Evolutionary conservation across 192 early-diverging fungal genomes (phyloP).

Genomic region (Paraglomus brasilianum): DNA sequence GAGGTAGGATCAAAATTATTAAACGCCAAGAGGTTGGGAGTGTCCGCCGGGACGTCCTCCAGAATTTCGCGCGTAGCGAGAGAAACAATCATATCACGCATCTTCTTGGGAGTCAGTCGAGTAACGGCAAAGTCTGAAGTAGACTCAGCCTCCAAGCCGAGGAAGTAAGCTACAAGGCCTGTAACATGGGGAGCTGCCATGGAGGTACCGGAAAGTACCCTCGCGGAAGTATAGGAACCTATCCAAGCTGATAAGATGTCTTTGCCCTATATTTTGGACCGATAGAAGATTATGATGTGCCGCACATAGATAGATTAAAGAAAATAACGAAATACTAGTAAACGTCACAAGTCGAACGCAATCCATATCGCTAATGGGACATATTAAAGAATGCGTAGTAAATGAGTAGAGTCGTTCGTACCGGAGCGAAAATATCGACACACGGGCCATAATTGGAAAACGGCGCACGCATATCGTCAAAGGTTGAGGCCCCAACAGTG

Average conservation of each 20-base stretch:
- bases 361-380: too few species aligned
- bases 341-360: too few species aligned
- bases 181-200: constrained; percentile 90
- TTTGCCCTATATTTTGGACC: constrained; percentile 40
- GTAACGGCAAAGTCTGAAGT: constrained; percentile 35
- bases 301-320: constrained; percentile 13
- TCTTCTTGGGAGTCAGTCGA: constrained; percentile 55
- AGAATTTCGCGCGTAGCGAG: constrained; percentile 63
- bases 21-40: constrained; percentile 73
- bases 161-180: constrained; percentile 68
- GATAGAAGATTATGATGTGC: background rate
- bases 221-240: constrained; percentile 63
- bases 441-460: constrained; percentile 90
- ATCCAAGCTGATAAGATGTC: constrained; percentile 54
- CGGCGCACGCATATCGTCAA: constrained; percentile 67
- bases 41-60: constrained; percentile 52
- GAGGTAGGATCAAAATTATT: constrained; percentile 41
- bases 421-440: constrained; percentile 93
- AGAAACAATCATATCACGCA: constrained; percentile 66
- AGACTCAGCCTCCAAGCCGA: constrained; percentile 25
- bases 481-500: constrained; percentile 77
- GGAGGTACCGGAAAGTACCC: constrained; percentile 87
- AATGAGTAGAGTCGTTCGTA: constrained; percentile 42
- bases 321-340: background rate
- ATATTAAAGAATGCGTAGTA: background rate